Base-by-base conservation (phyloP, 805 yeast genomes). In the Candida andamanensis region DNA sequence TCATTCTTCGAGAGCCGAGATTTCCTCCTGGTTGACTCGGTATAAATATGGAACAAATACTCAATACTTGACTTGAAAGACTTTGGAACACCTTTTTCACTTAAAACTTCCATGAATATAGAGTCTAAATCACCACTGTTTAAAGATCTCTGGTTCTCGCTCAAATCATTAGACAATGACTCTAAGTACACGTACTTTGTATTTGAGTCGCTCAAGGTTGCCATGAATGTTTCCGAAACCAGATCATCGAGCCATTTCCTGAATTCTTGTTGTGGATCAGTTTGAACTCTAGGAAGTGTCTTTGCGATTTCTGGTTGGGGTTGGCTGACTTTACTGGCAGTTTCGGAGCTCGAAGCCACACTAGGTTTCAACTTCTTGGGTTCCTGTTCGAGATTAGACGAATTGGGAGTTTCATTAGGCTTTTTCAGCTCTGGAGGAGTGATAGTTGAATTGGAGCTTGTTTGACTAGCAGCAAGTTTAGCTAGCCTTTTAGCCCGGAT, bases 401-500 rank as follows among this genome's bases (percentile, higher is more conserved):
- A n/a, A n/a, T n/a, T n/a, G n/a, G n/a, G n/a, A n/a, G n/a, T n/a
- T n/a, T n/a, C n/a, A n/a, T n/a, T n/a, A n/a, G n/a, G n/a, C n/a
- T n/a, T n/a, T n/a, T n/a, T n/a, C n/a, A n/a, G n/a, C n/a, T n/a
- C n/a, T n/a, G n/a, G n/a, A n/a, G n/a, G n/a, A n/a, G n/a, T n/a
- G n/a, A n/a, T n/a, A n/a, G n/a, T n/a, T n/a, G n/a, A n/a, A n/a
- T n/a, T n/a, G n/a, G 22, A 19, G 8, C 11, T 19, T 11, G 22
- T 11, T 19, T 8, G 11, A 19, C 8, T 15, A 12, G 44, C 44
- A 9, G 44, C 64, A 35, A 76, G 58, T 37, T 63, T 64, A 4
- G 82, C 83, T 41, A 76, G 55, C 27, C 83, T 52, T 41, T 70
- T 71, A 31, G 70, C 69, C 36, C 76, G 57, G 17, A 71, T 71